These are phyloP conservation scores for Coemansia sp. DNA, from an alignment of 192 early-diverging fungal species.

Conservation along the genomic window DNA sequence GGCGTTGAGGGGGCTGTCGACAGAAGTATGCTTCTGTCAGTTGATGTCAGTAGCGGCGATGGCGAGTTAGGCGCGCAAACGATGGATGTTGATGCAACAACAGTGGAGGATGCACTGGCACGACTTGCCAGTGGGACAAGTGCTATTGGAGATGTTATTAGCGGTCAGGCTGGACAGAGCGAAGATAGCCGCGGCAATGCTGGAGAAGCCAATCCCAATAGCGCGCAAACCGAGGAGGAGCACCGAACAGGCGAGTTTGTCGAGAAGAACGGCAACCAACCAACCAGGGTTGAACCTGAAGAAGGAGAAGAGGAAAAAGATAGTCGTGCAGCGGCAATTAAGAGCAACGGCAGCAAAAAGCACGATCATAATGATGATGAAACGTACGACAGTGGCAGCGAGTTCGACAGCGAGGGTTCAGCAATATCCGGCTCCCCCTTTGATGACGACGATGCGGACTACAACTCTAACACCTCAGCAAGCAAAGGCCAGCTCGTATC, in stretches of 20 bases:
- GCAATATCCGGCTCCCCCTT: background rate
- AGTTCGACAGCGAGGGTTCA: conserved; percentile 2
- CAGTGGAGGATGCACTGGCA: conserved; percentile 49
- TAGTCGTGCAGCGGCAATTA: background rate
- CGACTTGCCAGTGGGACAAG: conserved; percentile 25
- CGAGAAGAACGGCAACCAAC: background rate
- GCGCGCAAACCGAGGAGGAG: conserved; percentile 1
- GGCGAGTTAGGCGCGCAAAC: conserved; percentile 23
- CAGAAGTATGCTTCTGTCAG: conserved; percentile 23
- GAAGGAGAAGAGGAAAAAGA: background rate
- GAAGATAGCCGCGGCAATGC: background rate
- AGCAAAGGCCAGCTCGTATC: background rate
- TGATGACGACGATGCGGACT: background rate
- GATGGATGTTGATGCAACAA: conserved; percentile 41
- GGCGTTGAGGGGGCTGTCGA: background rate
- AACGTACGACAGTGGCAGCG: conserved; percentile 1
- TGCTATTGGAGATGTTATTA: background rate
- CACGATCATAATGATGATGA: conserved; percentile 13
- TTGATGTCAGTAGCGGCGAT: conserved; percentile 3
- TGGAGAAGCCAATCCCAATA: background rate
- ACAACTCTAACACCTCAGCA: background rate
- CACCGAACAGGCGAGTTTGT: background rate
- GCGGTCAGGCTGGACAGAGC: background rate
- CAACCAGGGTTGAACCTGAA: background rate
- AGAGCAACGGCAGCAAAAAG: background rate